These are phyloP conservation scores for Myriosclerotinia duriaeana DNA, from an alignment of 2,329 filamentous ascomycete genomes.

Conservation along the genomic window DNA sequence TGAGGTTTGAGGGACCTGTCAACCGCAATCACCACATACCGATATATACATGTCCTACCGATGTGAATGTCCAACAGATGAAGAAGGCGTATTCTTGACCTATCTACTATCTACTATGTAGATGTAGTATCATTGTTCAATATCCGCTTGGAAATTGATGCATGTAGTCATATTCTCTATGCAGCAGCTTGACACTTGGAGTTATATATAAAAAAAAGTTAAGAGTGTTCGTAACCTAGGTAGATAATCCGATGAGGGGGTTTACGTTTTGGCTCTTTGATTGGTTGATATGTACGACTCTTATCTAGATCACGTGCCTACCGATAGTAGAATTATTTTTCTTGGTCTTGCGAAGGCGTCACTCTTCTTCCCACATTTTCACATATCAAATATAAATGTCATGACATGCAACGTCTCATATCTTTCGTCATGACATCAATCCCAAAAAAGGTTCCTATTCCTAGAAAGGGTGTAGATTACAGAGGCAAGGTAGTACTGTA, in stretches of 20 bases:
- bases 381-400: slow-evolving; percentile 7
- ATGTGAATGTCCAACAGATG: neutral
- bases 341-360: neutral
- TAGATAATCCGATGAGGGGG: too few species aligned
- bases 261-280: neutral
- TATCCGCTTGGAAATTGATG: neutral
- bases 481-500: slow-evolving; percentile 85
- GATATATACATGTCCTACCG: too few species aligned
- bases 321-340: slow-evolving; percentile 14
- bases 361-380: neutral
- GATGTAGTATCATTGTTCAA: neutral
- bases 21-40: neutral
- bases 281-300: too few species aligned
- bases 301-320: neutral
- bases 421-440: slow-evolving; percentile 58
- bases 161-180: neutral
- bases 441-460: slow-evolving; percentile 74
- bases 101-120: neutral
- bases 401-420: slow-evolving; percentile 42
- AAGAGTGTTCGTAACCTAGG: neutral
- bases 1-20: neutral
- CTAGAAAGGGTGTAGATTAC: slow-evolving; percentile 86
- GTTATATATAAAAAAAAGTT: neutral
- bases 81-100: neutral
- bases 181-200: neutral